Conservation (phyloP, 306 rosid genomes). For the Sophora flavescens region DNA sequence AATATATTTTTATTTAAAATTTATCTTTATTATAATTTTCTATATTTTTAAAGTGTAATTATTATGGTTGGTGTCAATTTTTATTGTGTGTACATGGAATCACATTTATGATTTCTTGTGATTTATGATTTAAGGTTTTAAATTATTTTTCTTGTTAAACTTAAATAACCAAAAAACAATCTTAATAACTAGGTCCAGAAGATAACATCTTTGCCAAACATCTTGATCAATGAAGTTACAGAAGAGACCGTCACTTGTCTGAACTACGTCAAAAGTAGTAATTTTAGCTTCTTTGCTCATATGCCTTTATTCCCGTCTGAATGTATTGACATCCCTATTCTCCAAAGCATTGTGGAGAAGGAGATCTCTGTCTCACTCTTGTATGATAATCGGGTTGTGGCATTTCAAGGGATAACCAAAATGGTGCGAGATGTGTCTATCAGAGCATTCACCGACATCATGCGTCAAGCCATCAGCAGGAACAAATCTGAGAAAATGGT, state of each 20-base stretch:
- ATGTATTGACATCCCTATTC: conserved; percentile 51
- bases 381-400: conserved; percentile 25
- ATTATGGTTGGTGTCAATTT: too few species aligned
- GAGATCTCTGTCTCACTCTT: conserved; percentile 53
- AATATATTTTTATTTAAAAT: too few species aligned
- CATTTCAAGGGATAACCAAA: conserved; percentile 44
- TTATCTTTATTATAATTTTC: too few species aligned
- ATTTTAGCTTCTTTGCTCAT: background rate
- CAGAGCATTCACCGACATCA: conserved; percentile 61
- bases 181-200: conserved; percentile 40
- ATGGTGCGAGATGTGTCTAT: conserved; percentile 51
- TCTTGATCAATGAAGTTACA: conserved; percentile 64
- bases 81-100: too few species aligned
- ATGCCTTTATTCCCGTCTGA: background rate
- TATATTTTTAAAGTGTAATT: too few species aligned
- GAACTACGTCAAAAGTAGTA: conserved; percentile 23
- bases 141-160: too few species aligned
- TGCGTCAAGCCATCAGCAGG: conserved; percentile 40
- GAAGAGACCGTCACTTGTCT: conserved; percentile 69
- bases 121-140: too few species aligned
- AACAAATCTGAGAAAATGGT: background rate
- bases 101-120: too few species aligned
- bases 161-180: too few species aligned
- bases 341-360: conserved; percentile 54
- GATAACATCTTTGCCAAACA: conserved; percentile 50